Percentiles rank a stretch among this genome's conserved stretches.
phyloP scores from a whole-genome alignment of 1,284 basidiomycete genomes.

The Pseudozyma pruni region DNA sequence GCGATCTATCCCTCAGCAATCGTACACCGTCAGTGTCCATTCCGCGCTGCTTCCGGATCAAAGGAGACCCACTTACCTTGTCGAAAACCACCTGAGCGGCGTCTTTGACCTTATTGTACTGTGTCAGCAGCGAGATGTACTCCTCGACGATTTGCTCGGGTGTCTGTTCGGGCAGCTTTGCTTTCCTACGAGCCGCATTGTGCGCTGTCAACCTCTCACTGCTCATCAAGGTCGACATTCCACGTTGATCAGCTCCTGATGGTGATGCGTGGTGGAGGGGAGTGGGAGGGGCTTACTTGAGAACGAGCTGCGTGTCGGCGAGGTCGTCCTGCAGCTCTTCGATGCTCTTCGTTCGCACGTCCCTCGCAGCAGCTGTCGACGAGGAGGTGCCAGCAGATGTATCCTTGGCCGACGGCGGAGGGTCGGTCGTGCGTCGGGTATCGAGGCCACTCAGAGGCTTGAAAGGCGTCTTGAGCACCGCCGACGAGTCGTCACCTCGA shows the following conservation, averaged over 20 bases:
- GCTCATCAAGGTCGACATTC: background rate
- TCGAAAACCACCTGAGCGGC: constrained; percentile 32
- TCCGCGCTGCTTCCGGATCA: background rate
- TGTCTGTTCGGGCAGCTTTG: constrained; percentile 15
- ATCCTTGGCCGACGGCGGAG: background rate
- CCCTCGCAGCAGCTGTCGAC: background rate
- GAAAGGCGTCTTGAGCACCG: constrained; percentile 30
- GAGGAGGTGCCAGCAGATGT: background rate
- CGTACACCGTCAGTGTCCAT: background rate
- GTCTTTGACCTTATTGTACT: constrained; percentile 48
- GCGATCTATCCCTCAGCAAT: constrained; percentile 20
- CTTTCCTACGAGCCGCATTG: constrained; percentile 16
- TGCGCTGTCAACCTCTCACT: constrained; percentile 21
- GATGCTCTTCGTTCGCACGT: constrained; percentile 11
- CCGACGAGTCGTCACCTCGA: constrained; percentile 4
- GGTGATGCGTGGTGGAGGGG: background rate
- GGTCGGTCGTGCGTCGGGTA: background rate
- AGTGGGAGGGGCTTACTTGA: constrained; percentile 20
- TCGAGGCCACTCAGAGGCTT: constrained; percentile 30
- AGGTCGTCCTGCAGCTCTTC: constrained; percentile 28
- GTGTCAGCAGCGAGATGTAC: constrained; percentile 31
- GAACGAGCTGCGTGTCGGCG: constrained; percentile 19
- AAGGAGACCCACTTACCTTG: constrained; percentile 42
- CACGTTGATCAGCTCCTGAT: too few species aligned
- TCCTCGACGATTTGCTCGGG: constrained; percentile 29